Evolutionary conservation across 495 filamentous ascomycete species (phyloP), one percentile per base, ranked within the genome.

Genomic region (Choiromyces venosus): DNA sequence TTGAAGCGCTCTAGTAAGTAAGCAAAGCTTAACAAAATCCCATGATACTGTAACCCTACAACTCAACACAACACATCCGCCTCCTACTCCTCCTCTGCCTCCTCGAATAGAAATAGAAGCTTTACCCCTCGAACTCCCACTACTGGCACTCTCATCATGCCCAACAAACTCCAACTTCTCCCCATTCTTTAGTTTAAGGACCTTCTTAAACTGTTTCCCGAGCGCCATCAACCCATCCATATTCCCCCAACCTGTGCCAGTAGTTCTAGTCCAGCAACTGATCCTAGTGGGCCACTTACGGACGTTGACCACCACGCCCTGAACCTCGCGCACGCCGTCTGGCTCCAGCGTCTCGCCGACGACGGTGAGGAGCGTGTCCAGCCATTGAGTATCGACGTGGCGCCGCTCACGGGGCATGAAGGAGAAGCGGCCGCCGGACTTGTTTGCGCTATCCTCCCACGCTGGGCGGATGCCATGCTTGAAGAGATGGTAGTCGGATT

Each of bases 401-500:
- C 10, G 8, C 12, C n/a, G 14, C 8, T 61, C 25, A 12, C 25
- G 52, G 21, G 16, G 14, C 52, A 16, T 14, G 21, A 14, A 61
- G 25, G 52, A 61, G 52, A 61, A 61, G 52, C 52, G 52, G 52
- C 52, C 52, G 4, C 52, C 52, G 52, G 10, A 12, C 6, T 16
- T 61, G 25, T 61, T 61, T 9, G 7, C n/a, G 10, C n/a, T n/a
- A 4, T 29, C 52, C 29, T 61, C 52, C 52, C 25, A 61, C 29
- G 25, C 52, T 0, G 52, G 52, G 14, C 25, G 52, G 52, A 61
- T 61, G 52, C 52, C 25, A 12, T 12, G 16, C 52, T 61, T 61
- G 25, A 61, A 61, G 52, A 61, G 52, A n/a, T 61, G 52, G n/a
- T 61, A 61, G 52, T 61, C 52, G 25, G 52, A 61, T n/a, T 61